These are phyloP conservation scores for thale cress (Arabidopsis thaliana) DNA, from an alignment of 345 rosid species.

Conservation along the genomic window TAIR10.1 NC_003071.7:15328501-15329000, in stretches of 20 bases:
- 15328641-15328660: slow-evolving; percentile 48
- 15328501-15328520: slow-evolving; percentile 45
- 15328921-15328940: not conserved
- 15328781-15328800: slow-evolving; percentile 8
- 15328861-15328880: not conserved
- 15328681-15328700: slow-evolving; percentile 41
- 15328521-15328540: slow-evolving; percentile 12
- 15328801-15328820: not conserved
- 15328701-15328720: slow-evolving; percentile 46
- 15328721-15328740: slow-evolving; percentile 49
- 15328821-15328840: no score
- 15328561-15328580: not conserved
- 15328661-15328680: slow-evolving; percentile 50
- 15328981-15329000: not conserved
- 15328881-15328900: not conserved
- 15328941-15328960: not conserved
- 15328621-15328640: not conserved
- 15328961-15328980: not conserved
- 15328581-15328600: not conserved
- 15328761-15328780: slow-evolving; percentile 46
- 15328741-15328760: slow-evolving; percentile 44
- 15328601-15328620: not conserved
- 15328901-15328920: not conserved
- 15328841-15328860: not conserved
- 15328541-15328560: slow-evolving; percentile 40